Conservation (phyloP, 805 yeast genomes). For the Komagataella pastoris region DNA sequence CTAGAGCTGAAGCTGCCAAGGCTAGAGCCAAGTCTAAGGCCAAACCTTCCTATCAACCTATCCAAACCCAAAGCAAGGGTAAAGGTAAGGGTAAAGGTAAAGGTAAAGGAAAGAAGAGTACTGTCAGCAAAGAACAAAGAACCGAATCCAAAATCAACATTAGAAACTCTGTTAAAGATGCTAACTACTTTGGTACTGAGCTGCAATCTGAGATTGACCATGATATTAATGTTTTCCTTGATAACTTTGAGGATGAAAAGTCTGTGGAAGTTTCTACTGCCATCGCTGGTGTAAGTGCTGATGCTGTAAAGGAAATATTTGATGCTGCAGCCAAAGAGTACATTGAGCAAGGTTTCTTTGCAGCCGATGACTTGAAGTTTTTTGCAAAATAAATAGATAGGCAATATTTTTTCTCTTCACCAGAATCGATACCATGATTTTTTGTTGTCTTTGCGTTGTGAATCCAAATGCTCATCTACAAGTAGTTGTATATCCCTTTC, state of each 20-base stretch:
- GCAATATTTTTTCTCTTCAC: background rate
- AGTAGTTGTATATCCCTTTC: slow-evolving; percentile 14
- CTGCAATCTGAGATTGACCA: slow-evolving; percentile 57
- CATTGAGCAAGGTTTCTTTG: slow-evolving; percentile 24
- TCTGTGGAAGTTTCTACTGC: slow-evolving; percentile 59
- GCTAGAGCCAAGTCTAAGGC: slow-evolving; percentile 31
- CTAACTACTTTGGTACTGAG: slow-evolving; percentile 73
- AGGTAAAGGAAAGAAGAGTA: background rate
- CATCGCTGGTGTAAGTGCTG: slow-evolving; percentile 35
- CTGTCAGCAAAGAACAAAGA: slow-evolving; percentile 44
- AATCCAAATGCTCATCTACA: slow-evolving; percentile 11
- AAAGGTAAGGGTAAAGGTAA: slow-evolving; percentile 67
- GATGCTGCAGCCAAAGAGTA: slow-evolving; percentile 40
- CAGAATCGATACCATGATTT: slow-evolving; percentile 2
- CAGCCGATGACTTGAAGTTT: slow-evolving; percentile 40
- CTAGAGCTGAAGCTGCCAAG: slow-evolving; percentile 62
- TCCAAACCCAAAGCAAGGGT: slow-evolving; percentile 94
- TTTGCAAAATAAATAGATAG: slow-evolving; percentile 14
- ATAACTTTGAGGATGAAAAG: slow-evolving; percentile 65
- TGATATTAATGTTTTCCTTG: slow-evolving; percentile 72
- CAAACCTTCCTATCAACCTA: slow-evolving; percentile 37
- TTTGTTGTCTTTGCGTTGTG: background rate
- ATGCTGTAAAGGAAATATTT: slow-evolving; percentile 45
- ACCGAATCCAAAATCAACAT: slow-evolving; percentile 23
- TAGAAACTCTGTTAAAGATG: slow-evolving; percentile 74